Percentiles rank a stretch among this genome's conserved stretches.
phyloP scores from a whole-genome alignment of 306 rosid genomes.

The Ochetophila trinervis region DNA sequence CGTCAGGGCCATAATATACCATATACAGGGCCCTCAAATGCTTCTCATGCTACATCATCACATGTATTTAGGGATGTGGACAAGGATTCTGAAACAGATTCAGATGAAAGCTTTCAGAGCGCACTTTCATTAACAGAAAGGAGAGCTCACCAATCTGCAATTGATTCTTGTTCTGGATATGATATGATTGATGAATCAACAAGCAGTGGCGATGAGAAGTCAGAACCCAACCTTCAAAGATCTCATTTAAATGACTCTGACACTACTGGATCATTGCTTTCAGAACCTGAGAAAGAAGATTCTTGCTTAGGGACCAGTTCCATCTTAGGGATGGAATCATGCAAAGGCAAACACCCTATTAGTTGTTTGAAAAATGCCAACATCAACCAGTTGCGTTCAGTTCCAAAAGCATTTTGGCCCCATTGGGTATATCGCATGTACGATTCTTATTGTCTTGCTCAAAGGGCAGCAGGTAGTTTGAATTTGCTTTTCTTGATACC shows the following conservation, averaged over 20 bases:
- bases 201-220: constrained; percentile 49
- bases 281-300: constrained; percentile 41
- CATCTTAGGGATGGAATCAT: constrained; percentile 37
- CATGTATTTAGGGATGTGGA: constrained; percentile 37
- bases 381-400: constrained; percentile 38
- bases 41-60: constrained; percentile 34
- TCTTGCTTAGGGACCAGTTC: constrained; percentile 47
- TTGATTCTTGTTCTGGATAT: constrained; percentile 41
- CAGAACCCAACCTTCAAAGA: constrained; percentile 41
- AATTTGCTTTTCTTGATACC: constrained; percentile 23
- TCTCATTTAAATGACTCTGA: constrained; percentile 39
- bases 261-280: constrained; percentile 34
- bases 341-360: constrained; percentile 33
- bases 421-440: constrained; percentile 86
- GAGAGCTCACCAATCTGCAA: constrained; percentile 48
- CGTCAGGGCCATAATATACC: constrained; percentile 20
- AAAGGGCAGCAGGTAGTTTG: constrained; percentile 74
- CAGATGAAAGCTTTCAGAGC: constrained; percentile 73
- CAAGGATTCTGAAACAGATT: constrained; percentile 52
- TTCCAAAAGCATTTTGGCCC: constrained; percentile 77
- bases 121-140: constrained; percentile 59
- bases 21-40: constrained; percentile 19
- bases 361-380: constrained; percentile 29
- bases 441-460: constrained; percentile 85
- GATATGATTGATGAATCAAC: constrained; percentile 49